Evolutionary conservation across 1,284 basidiomycete species (phyloP).

Genomic region (Ustilago crameri): DNA sequence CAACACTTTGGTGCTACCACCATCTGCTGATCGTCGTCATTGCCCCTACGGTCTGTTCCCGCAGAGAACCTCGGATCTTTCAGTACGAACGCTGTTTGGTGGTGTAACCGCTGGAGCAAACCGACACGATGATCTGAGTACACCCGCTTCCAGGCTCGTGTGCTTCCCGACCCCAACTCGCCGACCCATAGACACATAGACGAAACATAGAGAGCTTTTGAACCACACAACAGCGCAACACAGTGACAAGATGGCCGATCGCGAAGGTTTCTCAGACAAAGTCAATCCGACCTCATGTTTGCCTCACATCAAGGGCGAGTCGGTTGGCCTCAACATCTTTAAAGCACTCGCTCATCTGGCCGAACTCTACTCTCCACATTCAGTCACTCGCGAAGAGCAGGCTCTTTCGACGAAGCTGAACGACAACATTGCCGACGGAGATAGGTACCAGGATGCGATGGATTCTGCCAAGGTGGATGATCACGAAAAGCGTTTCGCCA

Average conservation of each 20-base stretch:
- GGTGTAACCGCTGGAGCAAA: no score
- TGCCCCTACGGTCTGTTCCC: neutral
- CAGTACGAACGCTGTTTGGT: no score
- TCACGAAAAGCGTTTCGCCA: conserved; percentile 38
- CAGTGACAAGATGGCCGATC: conserved; percentile 5
- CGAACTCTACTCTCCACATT: conserved; percentile 33
- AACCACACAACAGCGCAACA: neutral
- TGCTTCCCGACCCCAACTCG: neutral
- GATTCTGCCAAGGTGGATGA: conserved; percentile 36
- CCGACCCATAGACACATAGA: neutral
- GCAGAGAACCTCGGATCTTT: no score
- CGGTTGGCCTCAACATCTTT: conserved; percentile 8
- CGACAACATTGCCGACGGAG: no score
- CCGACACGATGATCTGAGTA: neutral
- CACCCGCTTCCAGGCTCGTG: neutral
- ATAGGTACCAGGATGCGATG: conserved; percentile 25
- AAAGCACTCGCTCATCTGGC: conserved; percentile 25
- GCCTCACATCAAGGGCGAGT: conserved; percentile 32
- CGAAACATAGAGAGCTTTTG: neutral
- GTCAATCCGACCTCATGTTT: conserved; percentile 40
- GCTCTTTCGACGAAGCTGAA: neutral
- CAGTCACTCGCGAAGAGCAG: conserved; percentile 13
- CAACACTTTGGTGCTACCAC: neutral
- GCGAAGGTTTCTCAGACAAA: neutral
- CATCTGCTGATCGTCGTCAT: neutral